These are phyloP conservation scores for Lindgomyces ingoldianus DNA, from an alignment of 495 filamentous ascomycete species.

Conservation along the genomic window DNA sequence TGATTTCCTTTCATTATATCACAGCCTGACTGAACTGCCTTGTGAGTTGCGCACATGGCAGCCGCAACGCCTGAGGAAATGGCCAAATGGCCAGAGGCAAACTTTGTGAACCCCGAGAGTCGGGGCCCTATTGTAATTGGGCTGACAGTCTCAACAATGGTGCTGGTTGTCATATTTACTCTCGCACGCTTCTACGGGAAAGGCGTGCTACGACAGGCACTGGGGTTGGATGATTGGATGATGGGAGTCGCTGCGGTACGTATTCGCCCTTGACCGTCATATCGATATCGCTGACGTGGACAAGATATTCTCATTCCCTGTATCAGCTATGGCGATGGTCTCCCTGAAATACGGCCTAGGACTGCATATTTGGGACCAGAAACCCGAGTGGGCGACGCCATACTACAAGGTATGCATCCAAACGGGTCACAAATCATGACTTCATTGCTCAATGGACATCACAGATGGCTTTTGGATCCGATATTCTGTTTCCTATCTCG, in stretches of 20 bases:
- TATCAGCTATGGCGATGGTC: slow-evolving; percentile 15
- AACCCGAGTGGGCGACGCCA: slow-evolving; percentile 19
- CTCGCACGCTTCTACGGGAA: slow-evolving; percentile 25
- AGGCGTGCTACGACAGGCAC: slow-evolving; percentile 11
- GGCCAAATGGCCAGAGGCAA: slow-evolving; percentile 24
- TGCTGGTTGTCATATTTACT: slow-evolving; percentile 21
- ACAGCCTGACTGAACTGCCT: not conserved
- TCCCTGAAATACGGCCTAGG: slow-evolving; percentile 28
- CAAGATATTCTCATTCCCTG: slow-evolving; percentile 18
- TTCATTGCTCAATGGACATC: not conserved
- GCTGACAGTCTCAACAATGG: slow-evolving; percentile 14
- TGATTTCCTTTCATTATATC: not conserved
- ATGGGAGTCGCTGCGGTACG: slow-evolving; percentile 25
- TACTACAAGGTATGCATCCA: slow-evolving; percentile 26
- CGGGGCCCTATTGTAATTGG: slow-evolving; percentile 15
- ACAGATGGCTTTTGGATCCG: slow-evolving; percentile 24
- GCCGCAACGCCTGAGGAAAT: slow-evolving; percentile 27
- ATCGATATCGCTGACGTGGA: not conserved
- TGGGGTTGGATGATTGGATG: slow-evolving; percentile 28
- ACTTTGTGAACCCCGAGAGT: slow-evolving; percentile 23
- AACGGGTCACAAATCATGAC: not conserved
- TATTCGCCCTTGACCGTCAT: not conserved
- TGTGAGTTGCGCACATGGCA: slow-evolving; percentile 1
- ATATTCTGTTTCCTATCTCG: slow-evolving; percentile 27
- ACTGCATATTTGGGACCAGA: slow-evolving; percentile 30